A percentile compares a stretch with the other conserved stretches of the same genome.
Evolutionary conservation across 495 filamentous ascomycete genomes (phyloP).

Genomic region (Talaromyces nanjingensis): DNA sequence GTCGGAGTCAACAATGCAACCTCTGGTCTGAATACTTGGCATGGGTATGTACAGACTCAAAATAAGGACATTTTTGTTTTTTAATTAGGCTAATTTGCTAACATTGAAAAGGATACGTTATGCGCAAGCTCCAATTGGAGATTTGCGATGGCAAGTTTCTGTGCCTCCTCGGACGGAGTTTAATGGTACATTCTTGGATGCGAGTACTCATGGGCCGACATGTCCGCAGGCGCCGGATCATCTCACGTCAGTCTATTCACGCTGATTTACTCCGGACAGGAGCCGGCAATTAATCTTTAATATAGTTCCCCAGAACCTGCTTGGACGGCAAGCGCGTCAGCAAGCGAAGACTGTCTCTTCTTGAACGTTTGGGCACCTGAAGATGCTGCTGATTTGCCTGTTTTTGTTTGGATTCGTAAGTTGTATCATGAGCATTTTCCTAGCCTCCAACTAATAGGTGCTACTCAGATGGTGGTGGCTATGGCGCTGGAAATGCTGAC

Average conservation of each 20-base stretch:
- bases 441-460: background rate
- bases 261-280: no score
- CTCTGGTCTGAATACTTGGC: constrained; percentile 22
- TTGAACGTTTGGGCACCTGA: constrained; percentile 38
- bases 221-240: constrained; percentile 6
- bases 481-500: constrained; percentile 17
- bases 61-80: no score
- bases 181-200: constrained; percentile 24
- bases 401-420: constrained; percentile 40
- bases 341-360: constrained; percentile 46
- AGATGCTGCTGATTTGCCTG: constrained; percentile 33
- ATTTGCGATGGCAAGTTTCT: constrained; percentile 40
- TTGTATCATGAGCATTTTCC: background rate
- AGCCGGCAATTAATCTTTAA: background rate
- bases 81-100: no score
- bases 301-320: constrained; percentile 33
- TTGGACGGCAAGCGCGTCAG: constrained; percentile 26
- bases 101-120: no score
- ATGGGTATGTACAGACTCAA: constrained; percentile 31
- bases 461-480: constrained; percentile 38
- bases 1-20: constrained; percentile 1
- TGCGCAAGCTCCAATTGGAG: constrained; percentile 39
- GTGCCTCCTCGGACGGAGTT: constrained; percentile 31
- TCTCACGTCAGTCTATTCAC: background rate
- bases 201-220: background rate